A percentile compares a stretch with the other conserved stretches of the same genome.
These are phyloP conservation scores for Geum urbanum DNA, from an alignment of 306 rosid genomes.

Conservation along the genomic window DNA sequence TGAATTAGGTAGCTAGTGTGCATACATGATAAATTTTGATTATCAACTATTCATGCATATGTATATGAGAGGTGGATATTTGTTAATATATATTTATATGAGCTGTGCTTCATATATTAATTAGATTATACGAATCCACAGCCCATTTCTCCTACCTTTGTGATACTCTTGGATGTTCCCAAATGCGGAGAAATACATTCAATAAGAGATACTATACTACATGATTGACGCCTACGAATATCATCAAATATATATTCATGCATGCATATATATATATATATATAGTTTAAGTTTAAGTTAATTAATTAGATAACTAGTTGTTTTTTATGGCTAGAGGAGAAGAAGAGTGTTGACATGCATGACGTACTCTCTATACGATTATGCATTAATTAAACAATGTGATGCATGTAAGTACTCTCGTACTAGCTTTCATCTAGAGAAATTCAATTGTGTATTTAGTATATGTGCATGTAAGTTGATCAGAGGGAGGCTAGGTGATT, in stretches of 20 bases:
- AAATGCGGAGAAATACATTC: slow-evolving; percentile 12
- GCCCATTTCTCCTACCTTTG: slow-evolving; percentile 7
- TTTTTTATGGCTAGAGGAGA: no score
- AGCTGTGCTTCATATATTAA: background rate
- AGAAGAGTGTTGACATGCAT: no score
- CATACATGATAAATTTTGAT: background rate
- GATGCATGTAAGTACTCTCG: no score
- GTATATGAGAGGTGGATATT: slow-evolving; percentile 12
- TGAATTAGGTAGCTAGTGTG: background rate
- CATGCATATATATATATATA: no score
- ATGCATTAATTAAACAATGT: no score
- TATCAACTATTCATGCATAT: background rate
- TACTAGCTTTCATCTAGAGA: no score
- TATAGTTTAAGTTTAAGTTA: no score
- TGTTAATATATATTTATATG: slow-evolving; percentile 5
- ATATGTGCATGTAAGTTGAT: no score
- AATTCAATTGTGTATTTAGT: background rate
- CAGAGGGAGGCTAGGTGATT: no score
- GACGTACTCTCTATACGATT: no score
- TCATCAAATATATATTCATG: background rate
- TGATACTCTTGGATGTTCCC: slow-evolving; percentile 14
- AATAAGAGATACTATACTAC: background rate
- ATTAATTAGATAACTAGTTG: no score
- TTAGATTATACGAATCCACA: slow-evolving; percentile 12
- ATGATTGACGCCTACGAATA: background rate